A percentile compares a stretch with the other conserved stretches of the same genome.
Conservation (phyloP, 139 green algal species). For the Microglena sp. region DNA sequence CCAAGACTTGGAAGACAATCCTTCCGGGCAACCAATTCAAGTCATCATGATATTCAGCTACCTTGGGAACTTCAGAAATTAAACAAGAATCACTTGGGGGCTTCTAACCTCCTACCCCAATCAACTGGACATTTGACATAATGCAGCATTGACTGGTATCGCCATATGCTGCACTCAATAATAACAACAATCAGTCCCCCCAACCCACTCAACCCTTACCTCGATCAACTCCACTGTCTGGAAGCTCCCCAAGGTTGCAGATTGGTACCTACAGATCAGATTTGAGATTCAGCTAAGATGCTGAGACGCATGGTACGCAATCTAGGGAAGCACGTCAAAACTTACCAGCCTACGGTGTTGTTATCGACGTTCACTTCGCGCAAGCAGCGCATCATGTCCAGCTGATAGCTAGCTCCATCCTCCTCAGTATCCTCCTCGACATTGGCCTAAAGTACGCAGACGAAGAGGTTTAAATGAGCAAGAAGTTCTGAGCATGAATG, state of each 20-base stretch:
- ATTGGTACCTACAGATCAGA: conserved; percentile 68
- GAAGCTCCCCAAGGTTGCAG: conserved; percentile 61
- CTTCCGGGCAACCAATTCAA: no score
- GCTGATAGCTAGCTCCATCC: conserved; percentile 78
- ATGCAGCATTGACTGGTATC: no score
- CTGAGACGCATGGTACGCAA: neutral
- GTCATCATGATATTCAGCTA: no score
- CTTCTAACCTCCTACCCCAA: no score
- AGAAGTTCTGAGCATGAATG: neutral
- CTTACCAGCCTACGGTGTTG: conserved; percentile 97
- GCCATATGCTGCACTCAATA: no score
- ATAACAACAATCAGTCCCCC: no score
- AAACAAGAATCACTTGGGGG: no score
- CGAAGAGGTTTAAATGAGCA: neutral
- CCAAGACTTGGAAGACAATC: no score
- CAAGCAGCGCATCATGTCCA: conserved; percentile 97
- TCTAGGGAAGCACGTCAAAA: neutral
- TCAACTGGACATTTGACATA: no score
- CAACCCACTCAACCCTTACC: no score
- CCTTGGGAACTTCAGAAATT: no score
- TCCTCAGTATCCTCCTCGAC: conserved; percentile 36
- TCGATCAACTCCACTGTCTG: conserved; percentile 94
- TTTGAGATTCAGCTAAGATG: neutral
- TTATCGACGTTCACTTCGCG: conserved; percentile 97
- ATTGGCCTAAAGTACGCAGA: conserved; percentile 7